Evolutionary conservation across 2,329 filamentous ascomycete species (phyloP), one percentile per base, ranked within the genome.

Genomic region (Aspergillus niger): DNA sequence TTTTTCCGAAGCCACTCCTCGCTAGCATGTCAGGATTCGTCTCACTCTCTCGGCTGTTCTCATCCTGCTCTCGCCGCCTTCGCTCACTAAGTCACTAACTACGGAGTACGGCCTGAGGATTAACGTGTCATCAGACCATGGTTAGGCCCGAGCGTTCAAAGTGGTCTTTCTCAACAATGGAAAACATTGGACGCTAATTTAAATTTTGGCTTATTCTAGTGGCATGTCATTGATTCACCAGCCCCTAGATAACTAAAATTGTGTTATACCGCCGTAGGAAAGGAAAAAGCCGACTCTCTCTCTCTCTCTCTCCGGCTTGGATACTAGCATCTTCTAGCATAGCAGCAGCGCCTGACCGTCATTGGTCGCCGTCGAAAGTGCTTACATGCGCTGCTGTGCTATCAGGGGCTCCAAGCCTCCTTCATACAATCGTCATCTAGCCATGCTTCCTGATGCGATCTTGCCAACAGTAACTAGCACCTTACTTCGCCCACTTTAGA

Each of bases 191-290:
- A 44, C 62, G 61, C 62, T 65, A 65, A 63, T 59, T 49, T 30
- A 5, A 39, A 60, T 62, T 66, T 66, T 65, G 64, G 63, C 65
- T 63, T 62, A 58, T 61, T 60, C 62, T 65, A 67, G 65, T 59
- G 63, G 56, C 65, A 66, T 66, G 65, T 65, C 47, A 50, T 13
- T 28, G 11, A 50, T 50, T 50, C 65, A 63, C 57, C 58, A 63
- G 60, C 60, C 60, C 63, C 64, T 62, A 61, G 32, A 36, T 36
- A 36, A 36, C 32, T 36, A 13, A 36, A 36, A 5, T 36, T 36
- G 32, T 36, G 55, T 62, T 63, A 49, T 53, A 54, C 47, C 61
- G 51, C 49, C 57, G 58, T 61, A 50, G 41, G 51, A 55, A 52
- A 41, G 47, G 47, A 50, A 36, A 36, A 36, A 59, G 53, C 57